phyloP scores from a whole-genome alignment of 345 rosid genomes.

The Bruguiera gymnorhiza region DNA sequence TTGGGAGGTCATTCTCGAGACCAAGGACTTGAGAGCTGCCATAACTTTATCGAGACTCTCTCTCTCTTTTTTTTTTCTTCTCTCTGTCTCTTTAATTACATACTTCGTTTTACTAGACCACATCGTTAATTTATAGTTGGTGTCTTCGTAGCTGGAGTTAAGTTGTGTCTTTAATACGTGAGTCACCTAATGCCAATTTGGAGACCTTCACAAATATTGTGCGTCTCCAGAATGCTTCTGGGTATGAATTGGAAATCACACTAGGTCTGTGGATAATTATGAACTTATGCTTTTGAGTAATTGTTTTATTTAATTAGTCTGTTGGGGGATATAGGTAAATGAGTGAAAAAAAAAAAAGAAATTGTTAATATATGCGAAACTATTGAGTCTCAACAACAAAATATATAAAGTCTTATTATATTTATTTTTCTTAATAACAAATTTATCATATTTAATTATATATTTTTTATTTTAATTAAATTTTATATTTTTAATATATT shows the following conservation, averaged over 20 bases:
- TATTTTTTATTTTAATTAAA: too few species aligned
- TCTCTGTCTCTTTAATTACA: neutral
- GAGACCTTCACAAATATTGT: constrained; percentile 9
- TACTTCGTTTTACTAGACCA: neutral
- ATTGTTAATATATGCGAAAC: too few species aligned
- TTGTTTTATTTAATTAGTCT: too few species aligned
- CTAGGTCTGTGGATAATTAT: too few species aligned
- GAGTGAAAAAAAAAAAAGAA: too few species aligned
- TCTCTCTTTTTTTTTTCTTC: neutral
- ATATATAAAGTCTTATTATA: neutral
- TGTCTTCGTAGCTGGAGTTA: neutral
- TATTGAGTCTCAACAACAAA: neutral
- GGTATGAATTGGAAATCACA: too few species aligned
- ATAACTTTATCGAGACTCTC: neutral
- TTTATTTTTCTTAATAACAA: too few species aligned
- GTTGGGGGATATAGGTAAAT: too few species aligned
- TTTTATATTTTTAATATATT: too few species aligned
- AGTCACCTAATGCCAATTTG: constrained; percentile 15
- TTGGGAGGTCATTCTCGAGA: neutral
- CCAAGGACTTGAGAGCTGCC: constrained; percentile 17
- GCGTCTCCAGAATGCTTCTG: neutral
- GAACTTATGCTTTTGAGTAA: too few species aligned
- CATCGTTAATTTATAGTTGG: constrained; percentile 16
- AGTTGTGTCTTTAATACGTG: constrained; percentile 15
- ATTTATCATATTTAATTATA: too few species aligned